A percentile compares a stretch with the other conserved stretches of the same genome.
These are phyloP conservation scores for Solanum etuberosum DNA, from an alignment of 257 asterid genomes.

Conservation along the genomic window DNA sequence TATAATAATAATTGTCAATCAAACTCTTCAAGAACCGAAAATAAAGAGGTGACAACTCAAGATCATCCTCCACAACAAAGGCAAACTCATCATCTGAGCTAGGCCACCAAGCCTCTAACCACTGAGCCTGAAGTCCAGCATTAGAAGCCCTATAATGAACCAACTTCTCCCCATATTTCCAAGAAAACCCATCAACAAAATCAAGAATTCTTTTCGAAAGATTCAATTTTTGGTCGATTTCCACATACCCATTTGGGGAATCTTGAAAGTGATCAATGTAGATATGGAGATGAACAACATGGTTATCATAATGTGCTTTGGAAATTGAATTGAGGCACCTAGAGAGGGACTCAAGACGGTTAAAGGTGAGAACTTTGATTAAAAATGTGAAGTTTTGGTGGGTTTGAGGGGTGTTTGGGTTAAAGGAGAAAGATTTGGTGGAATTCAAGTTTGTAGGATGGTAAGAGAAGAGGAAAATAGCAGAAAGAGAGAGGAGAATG, in stretches of 20 bases:
- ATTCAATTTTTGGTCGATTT: constrained; percentile 40
- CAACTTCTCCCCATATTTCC: constrained; percentile 62
- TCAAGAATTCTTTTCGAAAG: constrained; percentile 46
- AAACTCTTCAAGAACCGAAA: constrained; percentile 62
- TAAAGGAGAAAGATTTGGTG: constrained; percentile 16
- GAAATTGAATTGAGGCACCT: constrained; percentile 82
- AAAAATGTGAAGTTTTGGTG: constrained; percentile 51
- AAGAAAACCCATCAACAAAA: constrained; percentile 56
- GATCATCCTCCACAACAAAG: constrained; percentile 96
- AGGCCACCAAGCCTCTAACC: constrained; percentile 79
- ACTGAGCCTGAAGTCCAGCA: constrained; percentile 62
- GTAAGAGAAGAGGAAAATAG: constrained; percentile 35
- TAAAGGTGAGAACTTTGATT: constrained; percentile 81
- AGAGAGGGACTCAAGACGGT: constrained; percentile 67
- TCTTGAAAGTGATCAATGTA: constrained; percentile 58
- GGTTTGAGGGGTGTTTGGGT: constrained; percentile 16
- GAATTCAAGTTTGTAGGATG: constrained; percentile 26
- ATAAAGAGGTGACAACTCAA: constrained; percentile 78
- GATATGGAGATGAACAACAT: constrained; percentile 61
- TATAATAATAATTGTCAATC: constrained; percentile 55
- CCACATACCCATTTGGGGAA: constrained; percentile 22
- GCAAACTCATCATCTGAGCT: constrained; percentile 56
- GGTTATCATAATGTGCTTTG: constrained; percentile 52
- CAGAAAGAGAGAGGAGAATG: constrained; percentile 15
- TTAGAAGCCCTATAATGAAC: constrained; percentile 51